Base-by-base conservation (phyloP, 768 basidiomycete species). In the Gymnopilus dilepis region DNA sequence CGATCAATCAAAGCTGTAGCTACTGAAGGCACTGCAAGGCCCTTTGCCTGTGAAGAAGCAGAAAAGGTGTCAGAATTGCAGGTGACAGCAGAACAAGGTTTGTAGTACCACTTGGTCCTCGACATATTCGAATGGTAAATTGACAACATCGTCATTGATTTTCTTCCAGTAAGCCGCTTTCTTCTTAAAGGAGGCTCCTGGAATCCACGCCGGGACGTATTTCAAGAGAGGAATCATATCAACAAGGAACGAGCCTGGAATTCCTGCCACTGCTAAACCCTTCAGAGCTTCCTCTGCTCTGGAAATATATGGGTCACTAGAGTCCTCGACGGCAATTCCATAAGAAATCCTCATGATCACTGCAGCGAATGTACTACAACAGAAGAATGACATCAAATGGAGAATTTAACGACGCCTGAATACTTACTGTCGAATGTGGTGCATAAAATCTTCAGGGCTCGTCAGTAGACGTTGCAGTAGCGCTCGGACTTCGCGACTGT, bases 361-460 rank as follows among this genome's bases (percentile, higher is more conserved):
- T 2, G 78, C 73, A 48, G 80, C 77, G 15, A 79, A 82, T 6
- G 82, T 68, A 40, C 81, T 82, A 22, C n/a, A 75, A 77, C 24
- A 52, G 11, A 62, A 22, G 53, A 11, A 22, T 56, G 15, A 17
- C 17, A 42, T 51, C n/a, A n/a, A n/a, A n/a, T n/a, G n/a, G n/a
- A n/a, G n/a, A n/a, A n/a, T n/a, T n/a, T 5, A 7, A 3, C 3
- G 6, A 31, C 48, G 15, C 58, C 42, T 12, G 30, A 53, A 2
- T 38, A 67, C 67, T 52, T 48, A 67, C 70, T 69, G 63, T 42
- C 60, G 59, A 43, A 67, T 63, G 24, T 66, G 67, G 41, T 65
- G 61, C 60, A 61, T 59, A 56, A 65, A 67, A 6, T 62, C 42
- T 7, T 63, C 63, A n/a, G 66, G 66, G 11, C 58, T 60, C 22